phyloP scores from a whole-genome alignment of 2,329 filamentous ascomycete genomes.

The Botrytis fabae region DNA sequence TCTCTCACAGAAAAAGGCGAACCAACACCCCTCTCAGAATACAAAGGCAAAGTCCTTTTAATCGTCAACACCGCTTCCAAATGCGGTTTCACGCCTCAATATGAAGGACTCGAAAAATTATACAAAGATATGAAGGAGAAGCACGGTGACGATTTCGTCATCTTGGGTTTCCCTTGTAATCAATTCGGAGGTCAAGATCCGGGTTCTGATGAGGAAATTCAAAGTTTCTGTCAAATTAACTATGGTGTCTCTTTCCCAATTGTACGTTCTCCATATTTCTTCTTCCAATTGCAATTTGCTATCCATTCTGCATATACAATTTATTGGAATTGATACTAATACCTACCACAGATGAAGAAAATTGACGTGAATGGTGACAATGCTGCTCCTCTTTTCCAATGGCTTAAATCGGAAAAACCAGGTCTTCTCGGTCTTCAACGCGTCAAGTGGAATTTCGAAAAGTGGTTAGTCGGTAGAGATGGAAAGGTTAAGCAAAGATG shows the following conservation, averaged over 20 bases:
- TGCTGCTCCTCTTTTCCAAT: conserved; percentile 78
- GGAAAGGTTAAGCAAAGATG: conserved; percentile 83
- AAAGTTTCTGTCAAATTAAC: conserved; percentile 86
- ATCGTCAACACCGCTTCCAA: conserved; percentile 98
- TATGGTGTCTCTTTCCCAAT: conserved; percentile 93
- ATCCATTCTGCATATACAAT: background rate
- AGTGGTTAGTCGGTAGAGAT: conserved; percentile 87
- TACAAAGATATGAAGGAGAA: conserved; percentile 74
- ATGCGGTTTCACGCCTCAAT: conserved; percentile 98
- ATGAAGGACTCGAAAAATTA: conserved; percentile 83
- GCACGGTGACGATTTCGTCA: conserved; percentile 68
- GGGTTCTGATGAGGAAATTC: conserved; percentile 70
- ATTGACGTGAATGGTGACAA: conserved; percentile 88
- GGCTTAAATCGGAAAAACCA: conserved; percentile 70
- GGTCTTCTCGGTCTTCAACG: conserved; percentile 85
- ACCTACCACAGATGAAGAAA: conserved; percentile 62
- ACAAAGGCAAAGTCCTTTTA: conserved; percentile 90
- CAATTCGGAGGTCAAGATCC: conserved; percentile 94
- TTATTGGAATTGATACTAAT: background rate
- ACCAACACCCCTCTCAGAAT: conserved; percentile 66
- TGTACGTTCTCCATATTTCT: conserved; percentile 45
- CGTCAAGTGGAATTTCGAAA: conserved; percentile 99
- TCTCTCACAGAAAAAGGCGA: conserved; percentile 66
- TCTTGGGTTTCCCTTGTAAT: conserved; percentile 98
- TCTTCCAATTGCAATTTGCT: background rate